Base-by-base conservation (phyloP, 2,329 filamentous ascomycete species). In the Phaeosphaeria sp. region DNA sequence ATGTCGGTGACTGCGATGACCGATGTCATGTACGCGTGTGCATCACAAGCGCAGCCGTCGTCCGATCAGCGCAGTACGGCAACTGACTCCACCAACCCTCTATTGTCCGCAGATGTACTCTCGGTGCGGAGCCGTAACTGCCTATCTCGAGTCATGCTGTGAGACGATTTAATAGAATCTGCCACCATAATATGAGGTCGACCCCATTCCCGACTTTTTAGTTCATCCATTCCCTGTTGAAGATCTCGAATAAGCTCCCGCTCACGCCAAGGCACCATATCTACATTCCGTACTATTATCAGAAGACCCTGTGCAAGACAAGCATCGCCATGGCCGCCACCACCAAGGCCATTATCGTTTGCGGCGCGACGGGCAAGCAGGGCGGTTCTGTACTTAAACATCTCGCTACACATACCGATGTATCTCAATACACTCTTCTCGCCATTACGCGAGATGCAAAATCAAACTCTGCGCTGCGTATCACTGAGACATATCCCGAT, bases 361-460 rank as follows among this genome's bases (percentile, higher is more conserved):
- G 79, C 21, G 80, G 80, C 47, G 79, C 78, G 2, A 82, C 80
- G 1, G 79, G 80, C 52, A 80, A 82, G 55, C 80, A 82, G 69
- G 80, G 81, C 55, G 78, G 79, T 50, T 75, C 79, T 22, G 73
- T 81, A 25, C 73, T 82, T 54, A 63, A 74, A 42, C 77, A 80
- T 42, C 75, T 82, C 22, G 73, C 80, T 46, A 63, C 71, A 17
- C 67, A 75, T 47, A 56, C 69, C 17, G 72, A 74, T 0, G 66
- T 65, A 18, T 49, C 73, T 63, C 63, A 78, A 20, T 81, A 82
- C 58, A 78, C 82, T 13, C 84, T 89, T 52, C 79, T 87, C 17
- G 88, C 87, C 6, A 78, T 89, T 21, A 89, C 87, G 2, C 84
- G 87, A 59, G 81, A 89, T 65, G 65, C 81, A 0, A 69, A 74